A percentile compares a stretch with the other conserved stretches of the same genome.
Conservation (phyloP, 495 filamentous ascomycete genomes). For the Rostrohypoxylon terebratum region DNA sequence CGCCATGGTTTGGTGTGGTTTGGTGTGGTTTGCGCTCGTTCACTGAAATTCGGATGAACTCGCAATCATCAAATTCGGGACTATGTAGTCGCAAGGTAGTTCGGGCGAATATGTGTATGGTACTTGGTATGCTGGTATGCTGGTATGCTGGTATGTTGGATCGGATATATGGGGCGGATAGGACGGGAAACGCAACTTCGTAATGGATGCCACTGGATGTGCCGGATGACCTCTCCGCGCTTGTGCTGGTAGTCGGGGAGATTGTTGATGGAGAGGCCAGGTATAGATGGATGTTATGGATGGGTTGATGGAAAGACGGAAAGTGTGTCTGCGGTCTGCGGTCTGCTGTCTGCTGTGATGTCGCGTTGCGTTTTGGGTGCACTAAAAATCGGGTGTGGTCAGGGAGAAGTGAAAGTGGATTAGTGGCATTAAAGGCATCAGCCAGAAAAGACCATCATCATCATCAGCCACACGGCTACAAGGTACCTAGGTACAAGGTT, state of each 20-base stretch:
- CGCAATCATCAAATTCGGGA: constrained; percentile 11
- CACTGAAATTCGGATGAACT: constrained; percentile 8
- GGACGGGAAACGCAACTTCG: constrained; percentile 45
- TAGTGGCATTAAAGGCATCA: constrained; percentile 26
- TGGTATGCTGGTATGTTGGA: constrained; percentile 40
- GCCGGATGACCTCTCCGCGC: constrained; percentile 54
- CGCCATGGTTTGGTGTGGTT: constrained; percentile 74
- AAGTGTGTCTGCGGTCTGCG: constrained; percentile 23
- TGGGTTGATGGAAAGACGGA: constrained; percentile 33
- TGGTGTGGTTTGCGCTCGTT: constrained; percentile 18
- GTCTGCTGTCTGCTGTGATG: constrained; percentile 24
- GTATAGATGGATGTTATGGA: not conserved
- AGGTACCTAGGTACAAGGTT: too few relatives aligned
- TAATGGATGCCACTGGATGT: constrained; percentile 48
- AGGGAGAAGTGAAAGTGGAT: constrained; percentile 14
- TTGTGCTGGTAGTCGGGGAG: constrained; percentile 35
- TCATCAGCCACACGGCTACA: constrained; percentile 41
- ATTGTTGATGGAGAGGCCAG: constrained; percentile 29
- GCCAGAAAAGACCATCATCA: too few relatives aligned
- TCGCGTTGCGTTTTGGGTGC: constrained; percentile 43
- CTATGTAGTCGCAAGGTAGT: constrained; percentile 26
- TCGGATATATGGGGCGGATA: constrained; percentile 49
- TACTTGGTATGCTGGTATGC: too few relatives aligned
- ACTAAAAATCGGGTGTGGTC: constrained; percentile 44
- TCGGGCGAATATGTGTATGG: constrained; percentile 22